These are phyloP conservation scores for Penicillium egyptiacum DNA, from an alignment of 495 filamentous ascomycete species.

Conservation along the genomic window DNA sequence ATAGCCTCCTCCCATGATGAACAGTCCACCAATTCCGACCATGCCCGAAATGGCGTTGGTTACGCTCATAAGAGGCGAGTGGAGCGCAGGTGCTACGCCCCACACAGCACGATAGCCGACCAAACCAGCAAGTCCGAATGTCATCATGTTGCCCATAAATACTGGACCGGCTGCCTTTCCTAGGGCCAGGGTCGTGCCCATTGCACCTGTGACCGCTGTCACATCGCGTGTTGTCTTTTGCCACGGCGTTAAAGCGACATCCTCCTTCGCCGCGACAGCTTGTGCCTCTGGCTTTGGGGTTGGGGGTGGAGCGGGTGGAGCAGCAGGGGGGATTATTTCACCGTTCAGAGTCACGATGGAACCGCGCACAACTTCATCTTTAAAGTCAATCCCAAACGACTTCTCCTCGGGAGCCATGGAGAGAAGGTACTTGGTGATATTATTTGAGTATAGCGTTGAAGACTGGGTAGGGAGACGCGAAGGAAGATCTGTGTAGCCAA, in stretches of 20 bases:
- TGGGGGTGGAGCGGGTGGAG: conserved; percentile 68
- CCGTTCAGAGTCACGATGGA: conserved; percentile 75
- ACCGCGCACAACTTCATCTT: conserved; percentile 77
- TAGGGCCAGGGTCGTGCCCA: conserved; percentile 68
- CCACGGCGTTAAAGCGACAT: conserved; percentile 69
- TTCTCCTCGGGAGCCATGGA: conserved; percentile 74
- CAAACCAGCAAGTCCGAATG: conserved; percentile 72
- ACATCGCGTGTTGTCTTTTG: conserved; percentile 74
- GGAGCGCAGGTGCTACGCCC: conserved; percentile 73
- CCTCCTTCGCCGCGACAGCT: conserved; percentile 48
- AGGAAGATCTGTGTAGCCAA: conserved; percentile 81
- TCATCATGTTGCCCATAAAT: conserved; percentile 81
- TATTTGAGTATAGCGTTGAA: conserved; percentile 82
- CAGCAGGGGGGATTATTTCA: conserved; percentile 68
- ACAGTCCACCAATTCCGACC: conserved; percentile 80
- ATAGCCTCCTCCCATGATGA: conserved; percentile 75
- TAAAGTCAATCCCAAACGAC: conserved; percentile 69
- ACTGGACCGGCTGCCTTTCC: conserved; percentile 74
- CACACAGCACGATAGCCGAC: conserved; percentile 81
- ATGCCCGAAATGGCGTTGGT: conserved; percentile 85
- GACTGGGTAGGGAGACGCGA: conserved; percentile 78
- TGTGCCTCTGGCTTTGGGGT: conserved; percentile 53
- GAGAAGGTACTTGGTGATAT: conserved; percentile 78
- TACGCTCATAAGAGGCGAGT: conserved; percentile 81
- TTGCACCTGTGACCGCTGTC: conserved; percentile 63